A percentile compares a stretch with the other conserved stretches of the same genome.
Conservation (phyloP, 2,329 filamentous ascomycete genomes). For the Trichoderma citrinoviride region DNA sequence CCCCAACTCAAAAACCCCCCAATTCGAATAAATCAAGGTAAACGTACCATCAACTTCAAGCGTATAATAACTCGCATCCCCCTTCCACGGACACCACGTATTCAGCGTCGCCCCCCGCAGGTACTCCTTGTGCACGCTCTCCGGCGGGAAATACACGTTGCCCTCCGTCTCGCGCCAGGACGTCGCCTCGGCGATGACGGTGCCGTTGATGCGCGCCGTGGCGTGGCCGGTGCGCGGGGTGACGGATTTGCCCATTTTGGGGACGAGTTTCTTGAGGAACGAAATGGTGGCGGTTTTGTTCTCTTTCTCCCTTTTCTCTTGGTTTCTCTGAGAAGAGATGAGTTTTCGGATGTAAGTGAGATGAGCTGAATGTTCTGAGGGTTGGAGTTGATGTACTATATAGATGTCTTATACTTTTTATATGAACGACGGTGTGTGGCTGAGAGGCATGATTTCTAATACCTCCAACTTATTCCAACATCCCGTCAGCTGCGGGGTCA, state of each 20-base stretch:
- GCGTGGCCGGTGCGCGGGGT: constrained; percentile 33
- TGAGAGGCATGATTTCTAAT: constrained; percentile 4
- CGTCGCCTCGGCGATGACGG: constrained; percentile 50
- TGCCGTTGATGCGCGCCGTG: constrained; percentile 48
- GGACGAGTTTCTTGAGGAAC: not conserved
- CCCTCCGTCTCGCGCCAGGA: constrained; percentile 55
- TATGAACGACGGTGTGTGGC: not conserved
- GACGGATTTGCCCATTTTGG: constrained; percentile 20
- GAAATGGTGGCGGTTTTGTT: not conserved
- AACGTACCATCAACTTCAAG: constrained; percentile 46
- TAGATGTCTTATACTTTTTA: not conserved
- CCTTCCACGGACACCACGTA: constrained; percentile 57
- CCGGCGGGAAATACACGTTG: constrained; percentile 55
- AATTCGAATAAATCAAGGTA: not conserved
- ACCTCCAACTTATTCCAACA: not conserved
- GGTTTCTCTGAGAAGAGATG: not conserved
- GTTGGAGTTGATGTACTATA: not conserved
- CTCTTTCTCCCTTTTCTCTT: not conserved
- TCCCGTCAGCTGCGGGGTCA: constrained; percentile 16
- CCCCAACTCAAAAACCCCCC: no score
- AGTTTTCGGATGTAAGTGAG: not conserved
- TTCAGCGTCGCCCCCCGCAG: constrained; percentile 46
- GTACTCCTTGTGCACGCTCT: constrained; percentile 43
- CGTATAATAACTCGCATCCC: constrained; percentile 55
- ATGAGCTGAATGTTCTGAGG: not conserved